Percentiles rank a stretch among this genome's conserved stretches.
Evolutionary conservation across 164 flowering plant genomes (phyloP).

Genomic region (Sextonia rubra): DNA sequence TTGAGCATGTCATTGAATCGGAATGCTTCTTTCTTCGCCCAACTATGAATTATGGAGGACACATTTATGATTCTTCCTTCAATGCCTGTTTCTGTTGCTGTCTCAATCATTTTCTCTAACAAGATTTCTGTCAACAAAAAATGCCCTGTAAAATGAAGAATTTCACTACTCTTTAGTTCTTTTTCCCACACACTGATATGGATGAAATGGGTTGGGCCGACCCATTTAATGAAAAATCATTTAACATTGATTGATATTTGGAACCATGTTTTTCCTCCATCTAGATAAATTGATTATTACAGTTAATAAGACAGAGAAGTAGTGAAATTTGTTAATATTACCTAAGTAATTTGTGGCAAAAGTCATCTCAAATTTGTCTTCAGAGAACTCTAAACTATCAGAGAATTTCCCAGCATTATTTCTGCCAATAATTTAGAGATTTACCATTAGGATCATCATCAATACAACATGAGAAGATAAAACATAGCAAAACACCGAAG

Average conservation of each 20-base stretch:
- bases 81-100: conserved; percentile 60
- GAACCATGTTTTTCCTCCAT: too few species aligned
- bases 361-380: conserved; percentile 93
- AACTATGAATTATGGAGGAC: conserved; percentile 81
- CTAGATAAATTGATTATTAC: background rate
- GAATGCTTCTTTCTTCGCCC: conserved; percentile 69
- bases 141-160: conserved; percentile 62
- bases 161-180: background rate
- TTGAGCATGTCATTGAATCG: conserved; percentile 50
- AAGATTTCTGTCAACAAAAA: conserved; percentile 69
- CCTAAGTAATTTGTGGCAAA: conserved; percentile 97
- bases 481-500: too few species aligned
- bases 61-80: conserved; percentile 92
- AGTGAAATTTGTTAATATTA: conserved; percentile 18
- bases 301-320: background rate
- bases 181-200: background rate
- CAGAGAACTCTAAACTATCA: conserved; percentile 74
- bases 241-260: too few species aligned
- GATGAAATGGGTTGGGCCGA: too few species aligned
- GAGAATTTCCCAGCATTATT: conserved; percentile 93
- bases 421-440: conserved; percentile 42
- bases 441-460: too few species aligned
- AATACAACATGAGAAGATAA: too few species aligned
- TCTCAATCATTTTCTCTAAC: conserved; percentile 76
- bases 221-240: too few species aligned